These are phyloP conservation scores for Beauveria australis DNA, from an alignment of 2,329 filamentous ascomycete genomes.

Conservation along the genomic window DNA sequence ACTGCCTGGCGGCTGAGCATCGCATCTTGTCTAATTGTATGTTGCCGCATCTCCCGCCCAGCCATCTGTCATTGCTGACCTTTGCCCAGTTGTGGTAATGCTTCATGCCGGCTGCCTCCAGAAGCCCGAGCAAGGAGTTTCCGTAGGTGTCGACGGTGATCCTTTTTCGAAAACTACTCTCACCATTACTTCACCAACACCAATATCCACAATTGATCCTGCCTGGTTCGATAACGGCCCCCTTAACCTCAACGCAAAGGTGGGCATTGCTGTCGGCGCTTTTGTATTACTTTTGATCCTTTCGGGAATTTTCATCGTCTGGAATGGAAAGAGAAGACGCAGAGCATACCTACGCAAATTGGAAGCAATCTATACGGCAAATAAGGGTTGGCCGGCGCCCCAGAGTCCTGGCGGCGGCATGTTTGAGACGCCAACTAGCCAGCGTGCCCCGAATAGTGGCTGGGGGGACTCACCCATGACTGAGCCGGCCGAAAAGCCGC, in stretches of 20 bases:
- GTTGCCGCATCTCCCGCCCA: conserved; percentile 13
- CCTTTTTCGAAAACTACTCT: conserved; percentile 42
- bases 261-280: conserved; percentile 48
- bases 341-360: conserved; percentile 42
- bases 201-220: conserved; percentile 30
- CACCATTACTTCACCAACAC: conserved; percentile 41
- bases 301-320: conserved; percentile 45
- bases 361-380: conserved; percentile 28
- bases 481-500: conserved; percentile 29
- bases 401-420: conserved; percentile 18
- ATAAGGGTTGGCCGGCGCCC: conserved; percentile 34
- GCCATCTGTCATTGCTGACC: conserved; percentile 15
- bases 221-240: conserved; percentile 35
- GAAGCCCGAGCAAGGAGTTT: conserved; percentile 36
- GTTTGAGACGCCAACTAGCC: conserved; percentile 43
- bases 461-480: conserved; percentile 48
- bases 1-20: conserved; percentile 35
- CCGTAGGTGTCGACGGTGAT: conserved; percentile 41
- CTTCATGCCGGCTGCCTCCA: conserved; percentile 50
- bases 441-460: conserved; percentile 37
- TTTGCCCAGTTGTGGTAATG: conserved; percentile 34
- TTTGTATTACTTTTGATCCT: conserved; percentile 39
- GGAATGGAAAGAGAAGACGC: conserved; percentile 47
- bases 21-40: conserved; percentile 47
- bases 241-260: conserved; percentile 45